Evolutionary conservation across 1,139 yeast species (phyloP).

Genomic region (Debaryomyces sp.): DNA sequence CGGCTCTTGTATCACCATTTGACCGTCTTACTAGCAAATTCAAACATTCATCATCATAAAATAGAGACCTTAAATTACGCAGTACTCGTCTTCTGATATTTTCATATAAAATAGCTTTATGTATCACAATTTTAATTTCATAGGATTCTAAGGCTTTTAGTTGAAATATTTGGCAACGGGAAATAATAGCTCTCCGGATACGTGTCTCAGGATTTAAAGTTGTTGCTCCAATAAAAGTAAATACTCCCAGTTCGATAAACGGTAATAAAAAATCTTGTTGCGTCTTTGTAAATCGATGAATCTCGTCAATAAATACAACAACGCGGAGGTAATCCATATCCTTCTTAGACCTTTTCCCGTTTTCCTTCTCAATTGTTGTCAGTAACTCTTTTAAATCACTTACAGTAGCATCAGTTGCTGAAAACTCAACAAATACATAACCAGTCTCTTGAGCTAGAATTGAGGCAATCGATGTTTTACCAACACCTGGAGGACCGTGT

Average conservation of each 20-base stretch:
- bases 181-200: conserved; percentile 40
- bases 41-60: conserved; percentile 17
- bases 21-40: conserved; percentile 20
- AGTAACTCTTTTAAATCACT: conserved; percentile 31
- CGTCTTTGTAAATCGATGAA: conserved; percentile 40
- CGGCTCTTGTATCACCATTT: conserved; percentile 39
- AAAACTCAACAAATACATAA: conserved; percentile 41
- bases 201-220: conserved; percentile 35
- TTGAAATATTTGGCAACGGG: conserved; percentile 44
- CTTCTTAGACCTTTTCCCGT: conserved; percentile 18
- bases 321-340: conserved; percentile 24
- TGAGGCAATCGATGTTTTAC: conserved; percentile 48
- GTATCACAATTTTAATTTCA: conserved; percentile 26
- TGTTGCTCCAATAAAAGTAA: conserved; percentile 51
- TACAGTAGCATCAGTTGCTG: conserved; percentile 44
- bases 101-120: conserved; percentile 30
- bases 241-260: conserved; percentile 41
- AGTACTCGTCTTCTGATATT: conserved; percentile 27
- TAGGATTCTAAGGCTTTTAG: conserved; percentile 20
- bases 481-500: conserved; percentile 51
- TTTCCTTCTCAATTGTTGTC: conserved; percentile 26
- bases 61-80: conserved; percentile 14
- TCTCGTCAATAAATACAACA: conserved; percentile 47
- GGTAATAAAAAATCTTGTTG: conserved; percentile 50
- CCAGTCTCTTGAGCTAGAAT: conserved; percentile 36